Evolutionary conservation across 2,329 filamentous ascomycete genomes (phyloP).

Genomic region (Penicillium occitanis): DNA sequence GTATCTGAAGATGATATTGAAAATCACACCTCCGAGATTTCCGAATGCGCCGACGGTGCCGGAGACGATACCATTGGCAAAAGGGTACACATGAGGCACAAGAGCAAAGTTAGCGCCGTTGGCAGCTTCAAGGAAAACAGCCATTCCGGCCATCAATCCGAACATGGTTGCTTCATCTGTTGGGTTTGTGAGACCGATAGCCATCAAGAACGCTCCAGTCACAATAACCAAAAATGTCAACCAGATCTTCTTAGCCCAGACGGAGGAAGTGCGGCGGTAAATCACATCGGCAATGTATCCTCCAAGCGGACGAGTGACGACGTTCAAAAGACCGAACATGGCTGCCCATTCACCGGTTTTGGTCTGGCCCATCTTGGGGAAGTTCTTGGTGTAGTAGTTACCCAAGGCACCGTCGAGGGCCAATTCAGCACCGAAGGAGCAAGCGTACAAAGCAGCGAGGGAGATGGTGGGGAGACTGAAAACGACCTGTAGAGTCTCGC

Average conservation of each 20-base stretch:
- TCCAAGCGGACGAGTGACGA: conserved; percentile 50
- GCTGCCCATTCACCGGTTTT: conserved; percentile 56
- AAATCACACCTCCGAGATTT: conserved; percentile 82
- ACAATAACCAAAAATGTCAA: conserved; percentile 58
- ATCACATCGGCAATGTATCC: conserved; percentile 57
- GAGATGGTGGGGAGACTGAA: conserved; percentile 60
- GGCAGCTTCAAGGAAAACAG: conserved; percentile 78
- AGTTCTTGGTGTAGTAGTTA: conserved; percentile 59
- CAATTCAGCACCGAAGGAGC: conserved; percentile 61
- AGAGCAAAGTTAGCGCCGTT: conserved; percentile 87
- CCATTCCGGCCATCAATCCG: conserved; percentile 72
- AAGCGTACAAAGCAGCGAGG: conserved; percentile 57
- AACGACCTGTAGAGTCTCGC: conserved; percentile 61
- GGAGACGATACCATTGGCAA: conserved; percentile 75
- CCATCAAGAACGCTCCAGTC: conserved; percentile 60
- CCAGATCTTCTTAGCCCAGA: conserved; percentile 66
- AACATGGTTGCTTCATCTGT: conserved; percentile 66
- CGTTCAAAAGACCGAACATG: conserved; percentile 56
- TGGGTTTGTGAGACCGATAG: conserved; percentile 65
- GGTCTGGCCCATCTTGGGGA: conserved; percentile 56
- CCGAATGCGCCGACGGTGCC: conserved; percentile 77
- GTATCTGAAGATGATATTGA: conserved; percentile 81
- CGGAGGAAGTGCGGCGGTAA: conserved; percentile 51
- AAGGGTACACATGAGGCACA: conserved; percentile 81
- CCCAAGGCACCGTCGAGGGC: conserved; percentile 62